Base-by-base conservation (phyloP, 2,329 filamentous ascomycete species). In the Claviceps africana region DNA sequence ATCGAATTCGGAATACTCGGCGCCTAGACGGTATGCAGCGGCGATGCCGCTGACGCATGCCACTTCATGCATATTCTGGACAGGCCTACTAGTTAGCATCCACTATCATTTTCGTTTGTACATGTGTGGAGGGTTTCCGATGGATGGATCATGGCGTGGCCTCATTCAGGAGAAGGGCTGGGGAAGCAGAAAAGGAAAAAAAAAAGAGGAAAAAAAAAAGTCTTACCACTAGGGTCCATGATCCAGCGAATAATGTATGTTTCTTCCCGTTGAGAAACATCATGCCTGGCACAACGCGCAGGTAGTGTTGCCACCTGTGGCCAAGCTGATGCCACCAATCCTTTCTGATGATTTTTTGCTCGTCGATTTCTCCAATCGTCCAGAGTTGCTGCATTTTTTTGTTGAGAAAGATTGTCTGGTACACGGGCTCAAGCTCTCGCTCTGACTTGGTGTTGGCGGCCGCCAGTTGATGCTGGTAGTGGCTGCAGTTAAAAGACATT, bases 401-500 rank as follows among this genome's bases (percentile, higher is more conserved):
- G 64, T 83, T 78, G 5, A 85, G 70, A 61, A 82, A 84, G 51
- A 83, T 84, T 9, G 78, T 82, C 57, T 88, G 83, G 62, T 85
- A 88, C 17, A 88, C 76, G 59, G 86, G 82, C 50, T 77, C 71
- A 28, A 78, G 73, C 50, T 56, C 54, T 5, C 53, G 53, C 0
- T 39, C 37, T 25, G 60, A 42, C 1, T 57, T 39, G 10, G 54
- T 48, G 19, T 60, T 61, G 0, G 62, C 61, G 21, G 64, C 63
- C 1, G 79, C 79, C 56, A 88, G 84, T 61, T 88, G 84, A 45
- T 81, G 75, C 62, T 88, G 84, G 65, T 88, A 87, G 62, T 86
- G 85, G 39, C 81, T 83, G 67, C 82, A 85, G 64, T 88, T 83
- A 65, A 87, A 88, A 53, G 77, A 83, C 81, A 83, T 83, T 62